Percentiles rank a stretch among this genome's conserved stretches.
Evolutionary conservation across 1,284 basidiomycete genomes (phyloP).

Genomic region (Ganoderma meredithae): DNA sequence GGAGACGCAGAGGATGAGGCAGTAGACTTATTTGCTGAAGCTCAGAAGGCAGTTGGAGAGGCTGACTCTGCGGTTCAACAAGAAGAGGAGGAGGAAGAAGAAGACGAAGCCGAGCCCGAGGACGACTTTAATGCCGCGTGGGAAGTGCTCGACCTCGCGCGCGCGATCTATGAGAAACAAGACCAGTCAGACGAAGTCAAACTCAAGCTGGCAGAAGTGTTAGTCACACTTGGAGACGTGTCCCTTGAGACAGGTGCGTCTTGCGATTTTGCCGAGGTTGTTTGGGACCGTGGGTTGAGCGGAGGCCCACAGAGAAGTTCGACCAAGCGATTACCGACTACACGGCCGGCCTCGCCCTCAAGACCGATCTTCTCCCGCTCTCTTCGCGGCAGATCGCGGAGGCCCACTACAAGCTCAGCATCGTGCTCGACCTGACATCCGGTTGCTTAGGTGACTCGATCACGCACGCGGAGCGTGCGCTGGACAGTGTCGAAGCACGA

Average conservation of each 20-base stretch:
- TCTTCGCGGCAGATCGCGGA: conserved; percentile 89
- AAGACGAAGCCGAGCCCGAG: conserved; percentile 77
- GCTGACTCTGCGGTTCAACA: conserved; percentile 55
- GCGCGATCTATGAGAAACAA: conserved; percentile 81
- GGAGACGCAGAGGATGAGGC: conserved; percentile 72
- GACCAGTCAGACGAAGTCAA: conserved; percentile 65
- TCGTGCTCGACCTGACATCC: conserved; percentile 87
- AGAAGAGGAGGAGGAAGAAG: conserved; percentile 61
- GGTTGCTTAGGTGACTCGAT: conserved; percentile 84
- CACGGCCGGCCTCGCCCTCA: conserved; percentile 74
- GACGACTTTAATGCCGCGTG: conserved; percentile 96
- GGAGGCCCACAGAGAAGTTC: conserved; percentile 79
- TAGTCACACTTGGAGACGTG: conserved; percentile 86
- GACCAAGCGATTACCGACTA: conserved; percentile 90
- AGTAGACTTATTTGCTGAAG: conserved; percentile 70
- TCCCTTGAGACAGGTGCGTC: conserved; percentile 86
- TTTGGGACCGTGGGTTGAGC: background rate
- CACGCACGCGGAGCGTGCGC: conserved; percentile 77
- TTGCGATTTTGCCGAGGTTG: background rate
- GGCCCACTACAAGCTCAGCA: conserved; percentile 89
- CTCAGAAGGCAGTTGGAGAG: conserved; percentile 51
- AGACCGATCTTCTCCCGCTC: conserved; percentile 72
- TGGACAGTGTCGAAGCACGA: conserved; percentile 77
- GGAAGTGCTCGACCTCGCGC: conserved; percentile 90
- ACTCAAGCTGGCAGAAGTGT: conserved; percentile 85